Conservation (phyloP, 2,329 filamentous ascomycete species). For the Nigrospora sphaerica region DNA sequence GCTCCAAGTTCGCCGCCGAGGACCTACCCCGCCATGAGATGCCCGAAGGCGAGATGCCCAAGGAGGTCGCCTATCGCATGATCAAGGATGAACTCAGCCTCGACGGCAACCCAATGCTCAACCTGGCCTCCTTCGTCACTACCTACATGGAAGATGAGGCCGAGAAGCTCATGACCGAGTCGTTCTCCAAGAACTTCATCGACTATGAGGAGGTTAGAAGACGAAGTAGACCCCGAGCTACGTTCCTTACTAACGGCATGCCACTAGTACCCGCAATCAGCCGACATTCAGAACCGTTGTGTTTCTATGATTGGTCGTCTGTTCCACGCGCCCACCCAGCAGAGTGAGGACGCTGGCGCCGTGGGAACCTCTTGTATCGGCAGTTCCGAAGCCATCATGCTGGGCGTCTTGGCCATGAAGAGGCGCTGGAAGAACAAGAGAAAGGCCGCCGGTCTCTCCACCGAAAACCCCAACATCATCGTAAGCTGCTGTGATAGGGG, state of each 20-base stretch:
- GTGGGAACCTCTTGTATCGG: constrained; percentile 87
- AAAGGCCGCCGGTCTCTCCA: constrained; percentile 73
- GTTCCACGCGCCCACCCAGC: constrained; percentile 66
- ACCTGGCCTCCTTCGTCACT: constrained; percentile 85
- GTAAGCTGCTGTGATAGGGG: background rate
- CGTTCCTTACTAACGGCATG: no score
- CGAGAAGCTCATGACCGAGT: constrained; percentile 90
- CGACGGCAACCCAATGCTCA: constrained; percentile 85
- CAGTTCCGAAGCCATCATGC: constrained; percentile 83
- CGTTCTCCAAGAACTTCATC: constrained; percentile 93
- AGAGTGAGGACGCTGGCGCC: constrained; percentile 49
- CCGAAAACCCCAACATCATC: constrained; percentile 78
- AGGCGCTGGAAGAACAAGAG: constrained; percentile 86
- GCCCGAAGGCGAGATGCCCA: constrained; percentile 85
- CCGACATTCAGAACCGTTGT: constrained; percentile 86
- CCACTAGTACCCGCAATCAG: constrained; percentile 60
- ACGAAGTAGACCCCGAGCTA: no score
- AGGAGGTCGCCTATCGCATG: constrained; percentile 89
- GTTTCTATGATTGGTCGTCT: constrained; percentile 85
- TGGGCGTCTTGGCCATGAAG: constrained; percentile 86
- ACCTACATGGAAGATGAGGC: constrained; percentile 98
- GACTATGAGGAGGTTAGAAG: constrained; percentile 61
- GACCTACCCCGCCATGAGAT: constrained; percentile 81
- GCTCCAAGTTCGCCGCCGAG: constrained; percentile 71
- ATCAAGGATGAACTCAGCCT: constrained; percentile 92